phyloP scores from a whole-genome alignment of 2,329 filamentous ascomycete genomes.

The Metarhizium humberi region DNA sequence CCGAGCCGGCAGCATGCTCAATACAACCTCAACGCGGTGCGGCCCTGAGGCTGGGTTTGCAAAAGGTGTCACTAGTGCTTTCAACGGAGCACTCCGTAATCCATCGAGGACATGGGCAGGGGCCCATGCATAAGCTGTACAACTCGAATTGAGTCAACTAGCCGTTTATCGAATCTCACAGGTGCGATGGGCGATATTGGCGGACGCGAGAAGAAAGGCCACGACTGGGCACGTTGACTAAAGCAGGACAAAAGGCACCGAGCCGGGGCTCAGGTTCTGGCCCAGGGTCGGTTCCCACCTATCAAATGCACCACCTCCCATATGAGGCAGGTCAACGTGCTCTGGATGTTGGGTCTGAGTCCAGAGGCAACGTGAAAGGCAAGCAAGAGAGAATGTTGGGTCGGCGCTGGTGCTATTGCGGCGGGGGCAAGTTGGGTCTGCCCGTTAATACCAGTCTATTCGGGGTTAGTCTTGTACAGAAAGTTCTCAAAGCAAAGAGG shows the following conservation, averaged over 20 bases:
- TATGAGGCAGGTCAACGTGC: constrained; percentile 3
- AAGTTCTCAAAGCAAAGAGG: neutral
- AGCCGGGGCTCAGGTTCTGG: neutral
- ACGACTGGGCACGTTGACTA: too few species aligned
- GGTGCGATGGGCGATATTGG: neutral
- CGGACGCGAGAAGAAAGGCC: neutral
- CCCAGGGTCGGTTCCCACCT: neutral
- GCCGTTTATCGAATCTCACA: neutral
- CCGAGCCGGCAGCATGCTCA: neutral
- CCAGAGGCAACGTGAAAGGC: neutral
- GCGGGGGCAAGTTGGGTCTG: too few species aligned
- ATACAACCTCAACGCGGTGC: neutral
- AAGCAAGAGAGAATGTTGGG: neutral
- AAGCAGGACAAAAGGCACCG: too few species aligned
- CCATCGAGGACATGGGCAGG: neutral
- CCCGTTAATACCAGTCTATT: neutral
- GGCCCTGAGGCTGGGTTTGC: neutral
- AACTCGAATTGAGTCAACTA: neutral
- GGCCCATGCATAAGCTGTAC: neutral
- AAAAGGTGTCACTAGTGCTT: neutral
- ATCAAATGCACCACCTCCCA: constrained; percentile 3
- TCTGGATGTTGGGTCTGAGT: neutral
- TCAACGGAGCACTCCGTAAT: neutral
- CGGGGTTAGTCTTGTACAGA: neutral
- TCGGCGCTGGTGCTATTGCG: neutral